phyloP scores from a whole-genome alignment of 2,329 filamentous ascomycete species.

The Pseudopyricularia javanii region DNA sequence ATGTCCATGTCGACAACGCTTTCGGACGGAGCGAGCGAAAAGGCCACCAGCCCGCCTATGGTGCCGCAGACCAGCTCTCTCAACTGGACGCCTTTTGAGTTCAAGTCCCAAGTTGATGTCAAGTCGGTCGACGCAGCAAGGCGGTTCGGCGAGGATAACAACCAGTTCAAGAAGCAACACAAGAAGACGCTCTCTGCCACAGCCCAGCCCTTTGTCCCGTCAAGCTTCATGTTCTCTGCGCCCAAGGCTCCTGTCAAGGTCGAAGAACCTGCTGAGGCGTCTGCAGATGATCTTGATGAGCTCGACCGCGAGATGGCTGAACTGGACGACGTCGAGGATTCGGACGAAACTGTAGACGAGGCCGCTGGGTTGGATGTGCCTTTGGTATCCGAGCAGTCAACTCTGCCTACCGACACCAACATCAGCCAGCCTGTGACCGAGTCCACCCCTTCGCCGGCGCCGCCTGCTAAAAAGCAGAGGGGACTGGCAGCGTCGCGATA shows the following conservation, averaged over 20 bases:
- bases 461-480: slow-evolving; percentile 13
- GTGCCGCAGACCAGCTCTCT: slow-evolving; percentile 35
- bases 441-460: slow-evolving; percentile 14
- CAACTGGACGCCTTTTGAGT: slow-evolving; percentile 50
- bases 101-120: slow-evolving; percentile 34
- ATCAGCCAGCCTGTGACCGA: slow-evolving; percentile 8
- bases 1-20: slow-evolving; percentile 41
- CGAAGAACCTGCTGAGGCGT: slow-evolving; percentile 7
- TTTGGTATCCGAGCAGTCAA: not conserved
- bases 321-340: not conserved
- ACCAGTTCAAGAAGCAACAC: slow-evolving; percentile 27
- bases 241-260: slow-evolving; percentile 10
- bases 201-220: slow-evolving; percentile 54
- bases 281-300: slow-evolving; percentile 9
- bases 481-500: slow-evolving; percentile 35
- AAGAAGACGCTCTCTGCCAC: slow-evolving; percentile 55
- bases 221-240: slow-evolving; percentile 18
- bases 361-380: not conserved
- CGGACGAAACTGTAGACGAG: slow-evolving; percentile 2
- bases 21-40: slow-evolving; percentile 41
- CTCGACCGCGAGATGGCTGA: not conserved
- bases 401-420: not conserved
- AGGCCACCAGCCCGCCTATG: slow-evolving; percentile 40
- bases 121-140: slow-evolving; percentile 38
- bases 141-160: slow-evolving; percentile 30